Evolutionary conservation across 2,329 filamentous ascomycete species (phyloP), one percentile per base, ranked within the genome.

Genomic region (Colletotrichum siamense): DNA sequence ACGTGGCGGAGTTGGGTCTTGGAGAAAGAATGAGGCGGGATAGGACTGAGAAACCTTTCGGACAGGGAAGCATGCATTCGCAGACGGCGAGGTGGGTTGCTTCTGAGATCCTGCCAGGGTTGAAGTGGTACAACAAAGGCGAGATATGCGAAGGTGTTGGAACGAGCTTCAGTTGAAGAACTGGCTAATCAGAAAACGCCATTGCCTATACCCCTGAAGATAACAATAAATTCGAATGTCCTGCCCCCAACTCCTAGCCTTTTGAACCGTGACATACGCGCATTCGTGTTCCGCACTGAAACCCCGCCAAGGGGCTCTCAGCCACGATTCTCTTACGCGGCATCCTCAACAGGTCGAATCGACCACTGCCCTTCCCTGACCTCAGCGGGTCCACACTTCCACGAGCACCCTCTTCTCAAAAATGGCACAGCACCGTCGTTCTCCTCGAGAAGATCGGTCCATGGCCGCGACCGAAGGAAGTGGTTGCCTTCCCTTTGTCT

Each of bases 61-160:
- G 91, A 0, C 85, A 91, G 70, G 91, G 91, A 0, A 90, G 87
- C 63, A 83, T 85, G 77, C 91, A 93, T 78, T 87, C 91, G 0
- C 87, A 86, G 57, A 93, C 92, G n/a, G 91, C 90, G 16, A 86
- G 91, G 77, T 93, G 91, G 91, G 89, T 93, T 26, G 86, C 85
- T 1, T 86, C 87, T 34, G 83, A 90, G 79, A 77, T 93, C 49
- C 77, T 93, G 22, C 88, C 90, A 0, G 77, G 78, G 2, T 84
- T 88, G 1, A 82, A 84, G 69, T 92, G 90, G 85, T 90, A 87
- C 76, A 86, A 89, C 75, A 86, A 87, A 34, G 91, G 91, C 0
- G 85, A 84, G 4, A 73, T 89, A 6, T 90, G 89, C 74, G 84
- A 88, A 73, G 91, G 91, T 0, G 83, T 83, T 4, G 88, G 87